These are phyloP conservation scores for Penicillium daleae DNA, from an alignment of 495 filamentous ascomycete genomes.

Conservation along the genomic window DNA sequence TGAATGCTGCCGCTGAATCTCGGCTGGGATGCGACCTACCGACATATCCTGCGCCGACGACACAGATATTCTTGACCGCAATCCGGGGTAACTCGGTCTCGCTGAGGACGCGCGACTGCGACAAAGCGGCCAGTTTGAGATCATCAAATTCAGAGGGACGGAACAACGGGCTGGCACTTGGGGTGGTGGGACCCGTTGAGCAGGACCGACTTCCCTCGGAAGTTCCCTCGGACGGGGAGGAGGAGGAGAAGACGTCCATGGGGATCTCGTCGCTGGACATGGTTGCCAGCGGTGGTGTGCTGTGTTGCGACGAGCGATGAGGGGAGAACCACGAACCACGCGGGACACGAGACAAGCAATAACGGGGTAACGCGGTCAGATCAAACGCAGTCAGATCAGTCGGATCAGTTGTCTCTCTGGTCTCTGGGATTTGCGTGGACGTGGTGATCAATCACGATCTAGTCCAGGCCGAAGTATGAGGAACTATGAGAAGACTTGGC, in stretches of 20 bases:
- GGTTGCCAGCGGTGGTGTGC: background rate
- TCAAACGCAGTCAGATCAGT: too few relatives aligned
- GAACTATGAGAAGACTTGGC: background rate
- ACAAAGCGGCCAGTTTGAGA: slow-evolving; percentile 28
- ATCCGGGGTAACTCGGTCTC: slow-evolving; percentile 19
- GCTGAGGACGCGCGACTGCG: slow-evolving; percentile 16
- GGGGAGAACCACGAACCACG: slow-evolving; percentile 3
- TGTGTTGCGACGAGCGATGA: background rate
- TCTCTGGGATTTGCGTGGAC: too few relatives aligned
- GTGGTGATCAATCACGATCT: background rate
- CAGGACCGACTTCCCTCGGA: slow-evolving; percentile 31
- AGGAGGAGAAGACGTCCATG: slow-evolving; percentile 32
- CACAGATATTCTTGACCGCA: slow-evolving; percentile 60
- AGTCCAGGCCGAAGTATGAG: background rate
- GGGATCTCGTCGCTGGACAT: slow-evolving; percentile 24
- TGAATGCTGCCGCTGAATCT: background rate
- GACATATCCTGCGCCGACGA: slow-evolving; percentile 67
- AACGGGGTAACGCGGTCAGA: background rate
- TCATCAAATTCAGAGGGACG: slow-evolving; percentile 36
- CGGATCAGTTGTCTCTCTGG: too few relatives aligned
- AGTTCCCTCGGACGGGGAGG: slow-evolving; percentile 34
- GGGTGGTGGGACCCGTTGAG: slow-evolving; percentile 58
- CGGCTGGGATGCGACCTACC: slow-evolving; percentile 50
- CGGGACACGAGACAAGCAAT: background rate
- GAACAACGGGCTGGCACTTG: slow-evolving; percentile 55